phyloP scores from a whole-genome alignment of 768 basidiomycete genomes.

The Pisolithus albus region DNA sequence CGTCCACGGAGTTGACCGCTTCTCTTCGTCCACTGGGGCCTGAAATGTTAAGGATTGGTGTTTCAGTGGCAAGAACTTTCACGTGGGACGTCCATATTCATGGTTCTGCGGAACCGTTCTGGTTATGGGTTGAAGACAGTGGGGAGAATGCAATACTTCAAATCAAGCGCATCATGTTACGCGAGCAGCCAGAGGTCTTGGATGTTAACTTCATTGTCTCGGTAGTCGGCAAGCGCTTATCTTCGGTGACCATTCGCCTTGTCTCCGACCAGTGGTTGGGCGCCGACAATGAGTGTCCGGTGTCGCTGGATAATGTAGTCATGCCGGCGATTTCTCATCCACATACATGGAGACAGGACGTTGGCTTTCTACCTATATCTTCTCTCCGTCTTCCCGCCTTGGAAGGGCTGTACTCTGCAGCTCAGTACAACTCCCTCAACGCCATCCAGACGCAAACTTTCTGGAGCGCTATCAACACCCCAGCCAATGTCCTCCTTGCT shows the following conservation, averaged over 20 bases:
- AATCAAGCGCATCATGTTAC: constrained; percentile 64
- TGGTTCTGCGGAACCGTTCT: constrained; percentile 78
- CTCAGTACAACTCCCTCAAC: constrained; percentile 56
- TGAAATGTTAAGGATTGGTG: constrained; percentile 73
- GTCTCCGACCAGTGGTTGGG: constrained; percentile 93
- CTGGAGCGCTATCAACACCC: constrained; percentile 72
- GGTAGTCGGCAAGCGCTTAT: constrained; percentile 46
- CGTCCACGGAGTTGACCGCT: constrained; percentile 58
- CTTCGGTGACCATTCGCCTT: constrained; percentile 65
- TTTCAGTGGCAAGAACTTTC: constrained; percentile 61
- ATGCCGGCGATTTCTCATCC: constrained; percentile 64
- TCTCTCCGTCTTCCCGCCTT: constrained; percentile 41
- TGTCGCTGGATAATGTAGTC: constrained; percentile 59
- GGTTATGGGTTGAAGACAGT: constrained; percentile 92
- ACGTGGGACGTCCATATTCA: constrained; percentile 76
- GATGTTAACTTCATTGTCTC: constrained; percentile 78
- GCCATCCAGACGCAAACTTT: constrained; percentile 85
- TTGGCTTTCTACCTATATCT: constrained; percentile 66
- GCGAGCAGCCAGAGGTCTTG: constrained; percentile 52
- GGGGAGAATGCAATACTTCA: constrained; percentile 80
- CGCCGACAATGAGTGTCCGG: constrained; percentile 65
- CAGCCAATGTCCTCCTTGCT: constrained; percentile 61
- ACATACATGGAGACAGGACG: constrained; percentile 58
- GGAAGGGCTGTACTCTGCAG: constrained; percentile 36
- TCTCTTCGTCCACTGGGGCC: constrained; percentile 74